These are phyloP conservation scores for Pythium grandisporangium DNA, from an alignment of 352 stramenopile genomes.

Conservation along the genomic window DNA sequence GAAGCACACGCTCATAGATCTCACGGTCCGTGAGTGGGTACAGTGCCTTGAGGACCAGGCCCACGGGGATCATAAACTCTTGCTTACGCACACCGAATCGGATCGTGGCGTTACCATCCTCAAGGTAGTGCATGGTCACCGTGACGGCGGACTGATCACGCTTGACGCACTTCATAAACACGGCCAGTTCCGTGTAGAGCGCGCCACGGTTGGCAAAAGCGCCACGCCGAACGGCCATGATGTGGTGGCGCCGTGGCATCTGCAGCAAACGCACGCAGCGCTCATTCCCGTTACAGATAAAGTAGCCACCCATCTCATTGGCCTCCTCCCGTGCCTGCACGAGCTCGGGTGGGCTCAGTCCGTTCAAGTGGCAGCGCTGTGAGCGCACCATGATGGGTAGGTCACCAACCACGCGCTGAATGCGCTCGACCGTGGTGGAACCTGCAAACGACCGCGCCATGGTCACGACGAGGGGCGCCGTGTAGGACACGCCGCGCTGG, in stretches of 20 bases:
- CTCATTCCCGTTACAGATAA: slow-evolving; percentile 99
- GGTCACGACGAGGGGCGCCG: slow-evolving; percentile 90
- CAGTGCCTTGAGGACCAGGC: slow-evolving; percentile 96
- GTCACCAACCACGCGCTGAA: slow-evolving; percentile 87
- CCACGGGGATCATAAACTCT: slow-evolving; percentile 97
- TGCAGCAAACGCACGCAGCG: slow-evolving; percentile 97
- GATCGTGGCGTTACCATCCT: slow-evolving; percentile 94
- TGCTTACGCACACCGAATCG: slow-evolving; percentile 97
- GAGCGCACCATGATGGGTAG: slow-evolving; percentile 98
- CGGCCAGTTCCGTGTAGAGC: slow-evolving; percentile 95
- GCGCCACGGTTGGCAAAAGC: slow-evolving; percentile 96
- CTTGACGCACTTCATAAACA: slow-evolving; percentile 95
- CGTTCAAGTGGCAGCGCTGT: slow-evolving; percentile 92
- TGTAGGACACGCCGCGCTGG: slow-evolving; percentile 95
- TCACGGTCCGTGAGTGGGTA: slow-evolving; percentile 89
- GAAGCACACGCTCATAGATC: slow-evolving; percentile 96
- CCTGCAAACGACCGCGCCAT: slow-evolving; percentile 76
- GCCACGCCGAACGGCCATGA: slow-evolving; percentile 93
- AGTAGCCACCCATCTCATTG: slow-evolving; percentile 98
- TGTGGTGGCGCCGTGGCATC: slow-evolving; percentile 84
- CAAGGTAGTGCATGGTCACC: slow-evolving; percentile 98
- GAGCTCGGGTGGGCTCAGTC: slow-evolving; percentile 79
- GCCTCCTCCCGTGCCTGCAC: slow-evolving; percentile 88
- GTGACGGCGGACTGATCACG: slow-evolving; percentile 95
- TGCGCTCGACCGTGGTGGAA: slow-evolving; percentile 76